Conservation (phyloP, 2,329 filamentous ascomycete genomes). For the Paracorniculantispora psalliotae region DNA sequence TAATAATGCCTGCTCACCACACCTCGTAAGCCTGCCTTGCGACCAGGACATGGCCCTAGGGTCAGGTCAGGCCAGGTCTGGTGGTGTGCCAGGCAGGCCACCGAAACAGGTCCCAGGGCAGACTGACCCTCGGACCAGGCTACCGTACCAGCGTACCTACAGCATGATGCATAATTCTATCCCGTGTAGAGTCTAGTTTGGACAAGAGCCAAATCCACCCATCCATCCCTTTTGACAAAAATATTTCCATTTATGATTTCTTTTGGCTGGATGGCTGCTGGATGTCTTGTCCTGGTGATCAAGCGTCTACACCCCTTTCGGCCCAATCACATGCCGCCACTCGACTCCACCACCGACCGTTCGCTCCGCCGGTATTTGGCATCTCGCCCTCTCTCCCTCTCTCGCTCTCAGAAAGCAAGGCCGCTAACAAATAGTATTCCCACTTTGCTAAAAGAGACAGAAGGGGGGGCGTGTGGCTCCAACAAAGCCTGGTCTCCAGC, state of each 20-base stretch:
- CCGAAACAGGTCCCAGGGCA: no score
- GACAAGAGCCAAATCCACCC: neutral
- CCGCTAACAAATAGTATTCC: no score
- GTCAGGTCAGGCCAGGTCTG: no score
- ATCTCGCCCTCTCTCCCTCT: no score
- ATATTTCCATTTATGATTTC: neutral
- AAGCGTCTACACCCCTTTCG: neutral
- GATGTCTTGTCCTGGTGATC: conserved; percentile 3
- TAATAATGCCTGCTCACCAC: neutral
- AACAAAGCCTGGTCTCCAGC: neutral
- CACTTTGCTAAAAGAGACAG: no score
- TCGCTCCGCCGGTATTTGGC: neutral
- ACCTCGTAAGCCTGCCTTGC: neutral
- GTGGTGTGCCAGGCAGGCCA: no score
- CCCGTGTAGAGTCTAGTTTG: neutral
- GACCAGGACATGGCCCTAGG: neutral
- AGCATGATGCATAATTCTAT: neutral
- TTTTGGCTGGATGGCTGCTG: neutral
- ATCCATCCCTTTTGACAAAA: neutral
- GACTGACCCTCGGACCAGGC: neutral
- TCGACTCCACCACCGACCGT: neutral
- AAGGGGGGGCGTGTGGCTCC: neutral
- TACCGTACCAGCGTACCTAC: neutral
- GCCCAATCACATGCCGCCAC: conserved; percentile 5
- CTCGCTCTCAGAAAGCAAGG: no score